phyloP scores from a whole-genome alignment of 192 early-diverging fungal species.

The Phycomyces nitens region DNA sequence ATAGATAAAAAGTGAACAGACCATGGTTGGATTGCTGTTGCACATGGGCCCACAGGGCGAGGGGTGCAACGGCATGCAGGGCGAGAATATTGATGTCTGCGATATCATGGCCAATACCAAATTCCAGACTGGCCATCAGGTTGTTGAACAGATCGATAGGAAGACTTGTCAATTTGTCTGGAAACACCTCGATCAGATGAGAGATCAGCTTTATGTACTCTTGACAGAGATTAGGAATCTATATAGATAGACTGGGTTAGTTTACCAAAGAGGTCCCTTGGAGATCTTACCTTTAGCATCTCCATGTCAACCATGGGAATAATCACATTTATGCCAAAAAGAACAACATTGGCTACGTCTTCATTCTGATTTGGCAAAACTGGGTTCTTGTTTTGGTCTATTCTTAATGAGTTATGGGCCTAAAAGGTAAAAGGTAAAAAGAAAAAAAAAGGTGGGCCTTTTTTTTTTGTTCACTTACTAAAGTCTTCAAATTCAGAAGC shows the following conservation, averaged over 20 bases:
- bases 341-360: constrained; percentile 63
- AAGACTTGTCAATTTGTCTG: constrained; percentile 50
- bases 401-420: too few relatives aligned
- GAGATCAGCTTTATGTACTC: constrained; percentile 65
- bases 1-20: constrained; percentile 20
- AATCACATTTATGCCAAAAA: constrained; percentile 65
- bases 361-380: constrained; percentile 1
- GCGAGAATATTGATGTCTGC: constrained; percentile 54
- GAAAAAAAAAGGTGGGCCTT: too few relatives aligned
- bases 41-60: constrained; percentile 51
- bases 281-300: constrained; percentile 57
- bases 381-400: too few relatives aligned
- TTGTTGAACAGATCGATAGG: constrained; percentile 49
- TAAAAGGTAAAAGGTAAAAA: too few relatives aligned
- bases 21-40: constrained; percentile 37
- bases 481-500: constrained; percentile 55
- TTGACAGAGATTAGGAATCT: constrained; percentile 60
- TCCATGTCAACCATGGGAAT: constrained; percentile 68
- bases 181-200: constrained; percentile 60
- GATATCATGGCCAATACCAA: constrained; percentile 58
- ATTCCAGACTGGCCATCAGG: constrained; percentile 58
- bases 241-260: background rate
- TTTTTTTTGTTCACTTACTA: constrained; percentile 28
- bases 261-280: too few relatives aligned
- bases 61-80: constrained; percentile 59